Conservation (phyloP, 371 early-diverging fungal genomes). For the Zychaea mexicana region DNA sequence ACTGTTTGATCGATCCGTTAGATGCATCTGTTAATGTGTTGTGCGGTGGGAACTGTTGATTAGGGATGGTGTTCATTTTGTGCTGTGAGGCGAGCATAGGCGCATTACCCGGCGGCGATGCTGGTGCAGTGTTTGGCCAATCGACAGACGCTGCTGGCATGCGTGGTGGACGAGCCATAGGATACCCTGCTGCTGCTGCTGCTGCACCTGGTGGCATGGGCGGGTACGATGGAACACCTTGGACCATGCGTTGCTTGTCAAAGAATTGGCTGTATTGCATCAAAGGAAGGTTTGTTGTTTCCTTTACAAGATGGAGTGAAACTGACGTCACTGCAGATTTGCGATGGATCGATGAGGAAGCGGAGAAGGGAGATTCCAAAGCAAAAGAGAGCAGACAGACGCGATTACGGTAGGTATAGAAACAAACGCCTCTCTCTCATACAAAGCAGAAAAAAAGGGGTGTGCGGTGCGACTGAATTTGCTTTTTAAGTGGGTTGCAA, state of each 20-base stretch:
- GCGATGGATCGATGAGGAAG: not conserved
- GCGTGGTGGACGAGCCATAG: not conserved
- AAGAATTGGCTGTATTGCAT: not conserved
- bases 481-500: not conserved
- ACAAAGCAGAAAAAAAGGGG: not conserved
- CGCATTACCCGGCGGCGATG: not conserved
- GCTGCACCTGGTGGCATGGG: not conserved
- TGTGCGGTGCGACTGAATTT: not conserved
- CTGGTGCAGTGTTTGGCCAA: constrained; percentile 1
- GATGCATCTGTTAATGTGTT: constrained; percentile 5
- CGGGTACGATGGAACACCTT: not conserved
- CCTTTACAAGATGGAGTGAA: not conserved
- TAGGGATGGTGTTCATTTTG: not conserved
- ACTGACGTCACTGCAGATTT: not conserved
- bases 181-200: not conserved
- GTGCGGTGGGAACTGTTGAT: not conserved
- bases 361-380: not conserved
- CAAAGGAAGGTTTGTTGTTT: not conserved
- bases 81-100: constrained; percentile 1
- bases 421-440: not conserved
- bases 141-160: not conserved
- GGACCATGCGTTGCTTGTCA: constrained; percentile 6
- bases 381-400: not conserved
- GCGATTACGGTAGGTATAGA: not conserved
- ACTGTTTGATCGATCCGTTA: not conserved